These are phyloP conservation scores for Laetiporus sulphureus DNA, from an alignment of 1,284 basidiomycete genomes.

Conservation along the genomic window DNA sequence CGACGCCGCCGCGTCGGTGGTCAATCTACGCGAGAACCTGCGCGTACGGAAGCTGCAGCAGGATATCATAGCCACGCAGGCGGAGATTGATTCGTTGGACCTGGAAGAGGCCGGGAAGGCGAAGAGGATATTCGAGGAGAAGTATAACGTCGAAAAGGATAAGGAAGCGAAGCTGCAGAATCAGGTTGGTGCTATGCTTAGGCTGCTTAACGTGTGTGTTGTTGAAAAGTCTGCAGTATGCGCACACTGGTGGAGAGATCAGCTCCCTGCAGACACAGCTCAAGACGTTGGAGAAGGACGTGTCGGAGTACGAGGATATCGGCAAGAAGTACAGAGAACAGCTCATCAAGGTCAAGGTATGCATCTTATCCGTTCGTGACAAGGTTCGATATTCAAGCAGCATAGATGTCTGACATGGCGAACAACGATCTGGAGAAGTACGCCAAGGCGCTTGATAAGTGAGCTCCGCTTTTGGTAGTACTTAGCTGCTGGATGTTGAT, in stretches of 20 bases:
- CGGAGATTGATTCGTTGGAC: constrained; percentile 71
- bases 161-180: constrained; percentile 68
- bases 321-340: constrained; percentile 86
- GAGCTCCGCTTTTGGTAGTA: constrained; percentile 22
- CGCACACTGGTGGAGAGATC: constrained; percentile 78
- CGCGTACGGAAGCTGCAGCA: constrained; percentile 66
- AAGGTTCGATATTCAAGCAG: constrained; percentile 5
- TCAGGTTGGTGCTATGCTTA: constrained; percentile 44
- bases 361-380: neutral
- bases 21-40: constrained; percentile 84
- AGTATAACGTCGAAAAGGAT: constrained; percentile 69
- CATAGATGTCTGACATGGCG: constrained; percentile 88
- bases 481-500: neutral
- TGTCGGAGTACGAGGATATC: constrained; percentile 85
- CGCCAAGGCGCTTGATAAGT: constrained; percentile 93
- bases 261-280: constrained; percentile 69
- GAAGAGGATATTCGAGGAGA: constrained; percentile 77
- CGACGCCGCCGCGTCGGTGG: constrained; percentile 60
- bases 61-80: constrained; percentile 64
- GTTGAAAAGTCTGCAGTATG: constrained; percentile 45
- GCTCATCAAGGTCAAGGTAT: constrained; percentile 89
- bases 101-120: constrained; percentile 79
- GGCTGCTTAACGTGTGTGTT: constrained; percentile 7
- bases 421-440: constrained; percentile 97
- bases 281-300: constrained; percentile 63